Conservation (phyloP, 768 basidiomycete genomes). For the Mycena vulgaris region DNA sequence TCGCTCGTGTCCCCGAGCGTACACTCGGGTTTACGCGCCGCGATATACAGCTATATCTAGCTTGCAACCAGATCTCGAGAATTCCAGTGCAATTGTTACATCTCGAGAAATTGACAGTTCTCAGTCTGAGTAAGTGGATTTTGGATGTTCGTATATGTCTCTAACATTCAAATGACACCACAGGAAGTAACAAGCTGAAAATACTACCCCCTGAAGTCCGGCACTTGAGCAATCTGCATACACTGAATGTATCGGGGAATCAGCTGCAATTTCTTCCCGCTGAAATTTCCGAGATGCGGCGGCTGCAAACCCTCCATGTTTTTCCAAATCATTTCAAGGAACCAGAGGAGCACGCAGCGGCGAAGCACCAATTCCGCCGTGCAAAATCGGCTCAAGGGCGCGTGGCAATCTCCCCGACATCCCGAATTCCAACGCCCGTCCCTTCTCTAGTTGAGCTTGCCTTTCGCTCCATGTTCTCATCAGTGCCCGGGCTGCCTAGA, state of each 20-base stretch:
- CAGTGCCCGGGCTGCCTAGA: neutral
- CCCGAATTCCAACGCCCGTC: slow-evolving; percentile 17
- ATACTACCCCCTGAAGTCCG: slow-evolving; percentile 76
- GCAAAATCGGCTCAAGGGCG: slow-evolving; percentile 11
- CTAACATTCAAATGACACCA: slow-evolving; percentile 43
- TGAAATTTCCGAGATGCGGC: slow-evolving; percentile 73
- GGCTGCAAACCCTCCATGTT: slow-evolving; percentile 61
- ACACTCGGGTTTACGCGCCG: slow-evolving; percentile 61
- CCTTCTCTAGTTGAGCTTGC: slow-evolving; percentile 29
- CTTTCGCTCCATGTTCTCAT: slow-evolving; percentile 23
- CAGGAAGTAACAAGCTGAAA: slow-evolving; percentile 73
- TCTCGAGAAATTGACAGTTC: slow-evolving; percentile 70
- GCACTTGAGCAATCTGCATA: slow-evolving; percentile 65
- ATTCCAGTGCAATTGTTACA: slow-evolving; percentile 73
- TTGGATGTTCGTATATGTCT: neutral
- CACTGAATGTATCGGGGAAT: slow-evolving; percentile 77
- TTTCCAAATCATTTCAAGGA: slow-evolving; percentile 74
- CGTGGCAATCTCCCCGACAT: slow-evolving; percentile 34
- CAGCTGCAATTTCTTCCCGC: slow-evolving; percentile 72
- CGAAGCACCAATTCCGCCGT: slow-evolving; percentile 29
- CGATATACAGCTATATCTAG: slow-evolving; percentile 71
- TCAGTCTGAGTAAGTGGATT: slow-evolving; percentile 71
- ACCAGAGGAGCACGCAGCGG: neutral
- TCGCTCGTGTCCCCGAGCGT: slow-evolving; percentile 49
- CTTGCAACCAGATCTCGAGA: slow-evolving; percentile 64